These are phyloP conservation scores for Cadophora malorum DNA, from an alignment of 2,329 filamentous ascomycete species.

Conservation along the genomic window DNA sequence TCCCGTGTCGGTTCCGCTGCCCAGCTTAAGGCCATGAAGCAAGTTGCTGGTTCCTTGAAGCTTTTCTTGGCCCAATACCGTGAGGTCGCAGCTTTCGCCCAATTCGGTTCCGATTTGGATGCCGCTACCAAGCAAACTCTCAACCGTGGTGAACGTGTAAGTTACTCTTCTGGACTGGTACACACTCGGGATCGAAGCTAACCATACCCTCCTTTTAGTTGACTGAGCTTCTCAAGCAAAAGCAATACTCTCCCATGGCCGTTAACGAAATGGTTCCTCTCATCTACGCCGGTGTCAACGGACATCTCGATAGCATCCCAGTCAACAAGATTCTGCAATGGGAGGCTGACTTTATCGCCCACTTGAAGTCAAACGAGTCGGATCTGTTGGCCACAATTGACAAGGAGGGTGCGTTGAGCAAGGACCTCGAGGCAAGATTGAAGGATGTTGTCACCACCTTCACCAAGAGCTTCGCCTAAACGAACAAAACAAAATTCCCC, in stretches of 20 bases:
- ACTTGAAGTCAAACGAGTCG: conserved; percentile 89
- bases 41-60: conserved; percentile 99
- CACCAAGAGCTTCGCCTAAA: conserved; percentile 86
- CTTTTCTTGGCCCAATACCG: conserved; percentile 99
- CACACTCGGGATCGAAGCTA: conserved; percentile 34
- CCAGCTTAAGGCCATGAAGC: conserved; percentile 99
- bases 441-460: conserved; percentile 79
- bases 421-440: conserved; percentile 85
- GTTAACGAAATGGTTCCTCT: conserved; percentile 99
- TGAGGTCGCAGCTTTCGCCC: conserved; percentile 99
- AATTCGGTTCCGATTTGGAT: conserved; percentile 99
- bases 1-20: conserved; percentile 99
- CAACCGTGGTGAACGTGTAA: conserved; percentile 95
- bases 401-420: conserved; percentile 95
- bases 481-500: conserved; percentile 32
- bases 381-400: conserved; percentile 87
- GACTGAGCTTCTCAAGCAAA: conserved; percentile 99
- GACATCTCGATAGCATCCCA: conserved; percentile 86
- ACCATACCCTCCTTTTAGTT: conserved; percentile 54
- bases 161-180: conserved; percentile 44
- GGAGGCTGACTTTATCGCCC: conserved; percentile 92
- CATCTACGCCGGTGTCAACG: conserved; percentile 99
- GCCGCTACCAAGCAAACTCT: conserved; percentile 99
- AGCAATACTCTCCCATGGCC: conserved; percentile 98
- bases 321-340: conserved; percentile 91